phyloP scores from a whole-genome alignment of 768 basidiomycete genomes.

The Tephrocybe rancida region DNA sequence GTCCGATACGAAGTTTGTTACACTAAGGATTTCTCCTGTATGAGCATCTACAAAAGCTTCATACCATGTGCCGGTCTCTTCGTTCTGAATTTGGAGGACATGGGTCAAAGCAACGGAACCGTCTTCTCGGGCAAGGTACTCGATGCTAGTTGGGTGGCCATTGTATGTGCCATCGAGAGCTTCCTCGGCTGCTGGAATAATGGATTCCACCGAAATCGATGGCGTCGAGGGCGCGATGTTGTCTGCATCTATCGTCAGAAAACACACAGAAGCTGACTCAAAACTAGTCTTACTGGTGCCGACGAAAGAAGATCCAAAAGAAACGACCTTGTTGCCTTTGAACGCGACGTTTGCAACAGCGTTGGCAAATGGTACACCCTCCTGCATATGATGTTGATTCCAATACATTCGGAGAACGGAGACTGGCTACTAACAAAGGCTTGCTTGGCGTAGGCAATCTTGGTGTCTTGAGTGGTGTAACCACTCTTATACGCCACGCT shows the following conservation, averaged over 20 bases:
- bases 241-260: neutral
- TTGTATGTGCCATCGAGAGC: slow-evolving; percentile 41
- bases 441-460: neutral
- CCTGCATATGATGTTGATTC: neutral
- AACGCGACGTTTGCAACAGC: slow-evolving; percentile 21
- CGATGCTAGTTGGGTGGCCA: slow-evolving; percentile 35
- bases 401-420: neutral
- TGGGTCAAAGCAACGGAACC: slow-evolving; percentile 39
- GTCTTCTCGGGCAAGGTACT: slow-evolving; percentile 42
- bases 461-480: neutral
- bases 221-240: slow-evolving; percentile 35
- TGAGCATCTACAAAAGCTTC: slow-evolving; percentile 63
- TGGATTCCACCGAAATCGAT: slow-evolving; percentile 32
- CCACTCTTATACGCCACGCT: neutral
- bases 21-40: slow-evolving; percentile 47
- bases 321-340: slow-evolving; percentile 24
- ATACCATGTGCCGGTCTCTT: slow-evolving; percentile 45
- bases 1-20: slow-evolving; percentile 53
- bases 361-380: slow-evolving; percentile 18
- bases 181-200: slow-evolving; percentile 37
- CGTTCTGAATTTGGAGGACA: slow-evolving; percentile 36
- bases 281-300: slow-evolving; percentile 30
- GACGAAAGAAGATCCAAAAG: slow-evolving; percentile 52
- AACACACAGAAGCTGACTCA: neutral
- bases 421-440: neutral